Conservation (phyloP, 371 early-diverging fungal genomes). For the Mortierella sp. region DNA sequence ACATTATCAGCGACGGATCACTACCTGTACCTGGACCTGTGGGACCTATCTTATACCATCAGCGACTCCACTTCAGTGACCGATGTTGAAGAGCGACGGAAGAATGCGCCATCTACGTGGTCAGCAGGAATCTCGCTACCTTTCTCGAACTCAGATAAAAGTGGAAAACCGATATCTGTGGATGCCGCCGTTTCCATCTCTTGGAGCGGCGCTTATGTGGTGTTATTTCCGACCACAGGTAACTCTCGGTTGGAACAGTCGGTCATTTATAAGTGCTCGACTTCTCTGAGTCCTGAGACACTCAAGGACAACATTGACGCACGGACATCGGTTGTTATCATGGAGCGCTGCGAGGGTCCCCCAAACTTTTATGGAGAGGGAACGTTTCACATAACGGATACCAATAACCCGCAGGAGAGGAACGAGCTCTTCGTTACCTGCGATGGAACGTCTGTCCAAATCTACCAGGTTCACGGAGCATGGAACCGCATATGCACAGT, state of each 20-base stretch:
- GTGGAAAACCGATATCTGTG: background rate
- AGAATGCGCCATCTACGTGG: background rate
- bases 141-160: constrained; percentile 1
- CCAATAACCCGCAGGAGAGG: constrained; percentile 6
- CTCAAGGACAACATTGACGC: too few relatives aligned
- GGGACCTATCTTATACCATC: constrained; percentile 10
- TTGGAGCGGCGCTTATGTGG: constrained; percentile 10
- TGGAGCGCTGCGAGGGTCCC: background rate
- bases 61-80: background rate
- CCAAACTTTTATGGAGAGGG: constrained; percentile 9
- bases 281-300: background rate
- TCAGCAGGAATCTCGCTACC: constrained; percentile 2
- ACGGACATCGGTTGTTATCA: background rate
- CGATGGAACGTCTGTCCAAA: constrained; percentile 9
- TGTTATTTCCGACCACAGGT: constrained; percentile 7
- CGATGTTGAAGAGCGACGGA: background rate
- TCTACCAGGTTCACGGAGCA: constrained; percentile 8
- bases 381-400: constrained; percentile 20
- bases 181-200: constrained; percentile 9
- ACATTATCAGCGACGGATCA: constrained; percentile 12
- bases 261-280: constrained; percentile 3
- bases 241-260: background rate
- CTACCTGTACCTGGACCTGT: constrained; percentile 14
- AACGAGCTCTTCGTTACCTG: constrained; percentile 28
- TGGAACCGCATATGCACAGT: constrained; percentile 16